phyloP scores from a whole-genome alignment of 169 alveolate species.

The Cryptosporidium sp. region DNA sequence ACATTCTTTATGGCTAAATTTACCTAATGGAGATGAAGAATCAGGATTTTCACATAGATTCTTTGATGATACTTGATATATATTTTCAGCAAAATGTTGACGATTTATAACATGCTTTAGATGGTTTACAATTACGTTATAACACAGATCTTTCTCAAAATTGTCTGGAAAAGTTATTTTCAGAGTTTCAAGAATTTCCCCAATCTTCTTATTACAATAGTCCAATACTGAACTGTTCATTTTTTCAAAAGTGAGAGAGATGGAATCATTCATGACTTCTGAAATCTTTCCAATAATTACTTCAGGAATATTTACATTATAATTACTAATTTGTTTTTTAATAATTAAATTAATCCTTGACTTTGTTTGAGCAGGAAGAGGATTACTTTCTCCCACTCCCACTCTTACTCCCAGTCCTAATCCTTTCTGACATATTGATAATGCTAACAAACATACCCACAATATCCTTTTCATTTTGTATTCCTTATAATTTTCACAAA shows the following conservation, averaged over 20 bases:
- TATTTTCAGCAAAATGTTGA: conserved; percentile 70
- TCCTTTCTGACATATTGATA: background rate
- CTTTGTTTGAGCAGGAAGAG: conserved; percentile 44
- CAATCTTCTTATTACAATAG: conserved; percentile 9
- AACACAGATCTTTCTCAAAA: conserved; percentile 11
- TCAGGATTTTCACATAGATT: background rate
- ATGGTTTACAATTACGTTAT: conserved; percentile 38
- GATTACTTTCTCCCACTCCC: background rate
- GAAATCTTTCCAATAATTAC: background rate
- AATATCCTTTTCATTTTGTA: background rate
- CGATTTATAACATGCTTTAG: conserved; percentile 41
- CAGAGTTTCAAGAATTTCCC: background rate
- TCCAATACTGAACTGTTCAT: conserved; percentile 10
- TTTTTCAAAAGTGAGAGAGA: background rate
- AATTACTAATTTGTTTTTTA: conserved; percentile 1
- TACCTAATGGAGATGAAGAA: background rate
- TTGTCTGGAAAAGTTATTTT: background rate
- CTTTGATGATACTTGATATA: conserved; percentile 35
- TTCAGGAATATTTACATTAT: background rate
- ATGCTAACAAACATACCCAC: background rate
- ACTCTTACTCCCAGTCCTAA: background rate
- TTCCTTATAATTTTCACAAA: background rate
- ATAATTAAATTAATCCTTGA: conserved; percentile 24
- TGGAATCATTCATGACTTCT: conserved; percentile 7
- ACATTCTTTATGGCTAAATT: background rate